Conservation (phyloP, 768 basidiomycete species). For the Pseudohyphozyma bogoriensis region DNA sequence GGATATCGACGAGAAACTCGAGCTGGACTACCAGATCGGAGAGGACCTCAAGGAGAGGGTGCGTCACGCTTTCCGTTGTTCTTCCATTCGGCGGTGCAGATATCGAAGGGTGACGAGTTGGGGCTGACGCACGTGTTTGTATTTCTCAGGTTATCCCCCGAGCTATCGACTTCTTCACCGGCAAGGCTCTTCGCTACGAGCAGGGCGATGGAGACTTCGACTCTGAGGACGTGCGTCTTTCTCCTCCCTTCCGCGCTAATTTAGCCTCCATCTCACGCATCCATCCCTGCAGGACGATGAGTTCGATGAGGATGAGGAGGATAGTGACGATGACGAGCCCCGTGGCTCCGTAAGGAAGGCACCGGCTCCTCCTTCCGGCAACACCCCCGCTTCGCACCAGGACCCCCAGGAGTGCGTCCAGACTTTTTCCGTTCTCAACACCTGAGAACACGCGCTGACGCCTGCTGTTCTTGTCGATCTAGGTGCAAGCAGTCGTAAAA, state of each 20-base stretch:
- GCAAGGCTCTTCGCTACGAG: slow-evolving; percentile 75
- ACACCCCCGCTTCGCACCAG: slow-evolving; percentile 30
- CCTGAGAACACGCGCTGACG: too few relatives aligned
- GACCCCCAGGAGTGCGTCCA: slow-evolving; percentile 59
- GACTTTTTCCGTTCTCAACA: too few relatives aligned
- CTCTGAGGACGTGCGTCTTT: slow-evolving; percentile 35
- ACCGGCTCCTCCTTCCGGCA: slow-evolving; percentile 28
- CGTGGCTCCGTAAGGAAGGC: slow-evolving; percentile 16
- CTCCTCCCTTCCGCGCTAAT: too few relatives aligned
- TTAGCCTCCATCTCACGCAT: slow-evolving; percentile 10
- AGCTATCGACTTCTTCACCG: slow-evolving; percentile 94
- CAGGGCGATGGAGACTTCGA: slow-evolving; percentile 31
- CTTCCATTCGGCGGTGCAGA: not conserved
- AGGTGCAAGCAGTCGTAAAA: too few relatives aligned
- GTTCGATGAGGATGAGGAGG: slow-evolving; percentile 44
- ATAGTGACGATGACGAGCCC: slow-evolving; percentile 52
- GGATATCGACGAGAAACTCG: slow-evolving; percentile 83
- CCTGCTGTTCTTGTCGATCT: too few relatives aligned
- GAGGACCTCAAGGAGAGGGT: slow-evolving; percentile 97
- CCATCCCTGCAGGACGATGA: not conserved
- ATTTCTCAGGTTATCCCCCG: slow-evolving; percentile 70
- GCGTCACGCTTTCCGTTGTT: slow-evolving; percentile 25
- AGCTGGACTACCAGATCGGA: slow-evolving; percentile 94
- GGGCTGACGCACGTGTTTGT: too few relatives aligned
- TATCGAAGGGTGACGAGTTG: slow-evolving; percentile 8